Evolutionary conservation across 1,284 basidiomycete genomes (phyloP).

Genomic region (Ustilago nuda): DNA sequence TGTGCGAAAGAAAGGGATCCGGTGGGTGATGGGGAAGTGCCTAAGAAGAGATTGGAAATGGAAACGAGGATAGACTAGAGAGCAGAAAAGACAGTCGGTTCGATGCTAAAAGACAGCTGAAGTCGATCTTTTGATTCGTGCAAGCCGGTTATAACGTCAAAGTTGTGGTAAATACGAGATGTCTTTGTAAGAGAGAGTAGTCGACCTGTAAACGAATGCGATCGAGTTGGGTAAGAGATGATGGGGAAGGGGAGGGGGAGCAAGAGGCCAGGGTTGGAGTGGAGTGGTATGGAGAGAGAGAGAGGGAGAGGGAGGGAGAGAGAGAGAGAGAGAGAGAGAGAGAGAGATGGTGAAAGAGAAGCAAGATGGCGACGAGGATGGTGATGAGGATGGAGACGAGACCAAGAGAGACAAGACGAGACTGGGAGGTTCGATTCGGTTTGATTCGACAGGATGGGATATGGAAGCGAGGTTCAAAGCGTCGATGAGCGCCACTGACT

Average conservation of each 20-base stretch:
- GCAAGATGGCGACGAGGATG: constrained; percentile 37
- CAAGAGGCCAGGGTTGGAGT: constrained; percentile 5
- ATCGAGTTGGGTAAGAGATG: constrained; percentile 25
- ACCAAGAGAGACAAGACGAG: constrained; percentile 3
- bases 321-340: constrained; percentile 13
- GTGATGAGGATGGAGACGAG: constrained; percentile 18
- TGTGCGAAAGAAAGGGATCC: constrained; percentile 14
- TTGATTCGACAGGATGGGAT: constrained; percentile 20
- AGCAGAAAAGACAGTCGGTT: constrained; percentile 43
- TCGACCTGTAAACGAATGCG: constrained; percentile 27
- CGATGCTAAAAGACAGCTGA: constrained; percentile 20
- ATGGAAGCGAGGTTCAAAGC: constrained; percentile 13
- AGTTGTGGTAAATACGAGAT: constrained; percentile 5
- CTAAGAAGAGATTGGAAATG: constrained; percentile 7
- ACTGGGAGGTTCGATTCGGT: constrained; percentile 1
- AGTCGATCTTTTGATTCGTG: constrained; percentile 14
- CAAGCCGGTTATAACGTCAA: constrained; percentile 25
- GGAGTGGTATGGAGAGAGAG: constrained; percentile 11
- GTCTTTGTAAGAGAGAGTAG: constrained; percentile 23
- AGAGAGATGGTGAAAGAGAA: constrained; percentile 38
- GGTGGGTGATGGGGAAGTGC: background rate
- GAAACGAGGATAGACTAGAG: constrained; percentile 1
- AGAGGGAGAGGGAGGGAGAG: constrained; percentile 10
- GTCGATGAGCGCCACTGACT: constrained; percentile 11
- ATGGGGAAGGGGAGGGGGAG: background rate